Evolutionary conservation across 73 alveolate genomes (phyloP), one percentile per base, ranked within the genome.

Genomic region (Blepharisma stoltei): DNA sequence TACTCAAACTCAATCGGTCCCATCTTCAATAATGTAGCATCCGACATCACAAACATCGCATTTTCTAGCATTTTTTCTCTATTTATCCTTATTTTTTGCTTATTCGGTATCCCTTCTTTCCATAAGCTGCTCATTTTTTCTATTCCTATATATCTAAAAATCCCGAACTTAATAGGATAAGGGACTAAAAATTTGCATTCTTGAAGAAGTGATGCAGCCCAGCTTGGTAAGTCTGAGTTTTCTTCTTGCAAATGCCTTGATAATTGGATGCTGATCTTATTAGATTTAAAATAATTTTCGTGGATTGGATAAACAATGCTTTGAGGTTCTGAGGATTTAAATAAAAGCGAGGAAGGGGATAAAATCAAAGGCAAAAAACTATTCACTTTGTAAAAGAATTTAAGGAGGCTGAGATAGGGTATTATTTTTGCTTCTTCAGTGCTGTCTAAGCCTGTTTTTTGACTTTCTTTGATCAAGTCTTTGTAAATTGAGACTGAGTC

Each of bases 1-100:
- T 44, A 69, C 11, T 69, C 79, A n/a, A 69, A 18, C 45, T 69
- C 79, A n/a, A 69, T 7, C 14, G 14, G 25, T 4, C 79, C 79
- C 27, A 14, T 11, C 27, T 69, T 69, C 41, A 69, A n/a, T 9
- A 69, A 43, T n/a, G 54, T 46, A 7, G 55, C 0, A 44, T 69
- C 79, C 0, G 37, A 38, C 67, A 69, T 44, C 21, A 46, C n/a
- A 11, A 21, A 44, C 18, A 69, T 43, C 14, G 79, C 55, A 1
- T 69, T n/a, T 69, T 69, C 79, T 1, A 69, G 60, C 9, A 69
- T 0, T 14, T 43, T 69, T 38, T 18, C 23, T 43, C 79, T 9
- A 69, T 69, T 69, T 18, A 43, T 43, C 5, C 65, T 23, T 18
- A 43, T 43, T 69, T 69, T 69, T 43, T 23, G 21, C 55, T 46